A percentile compares a stretch with the other conserved stretches of the same genome.
These are phyloP conservation scores for Croton laevigatus DNA, from an alignment of 441 rosid genomes.

Conservation along the genomic window DNA sequence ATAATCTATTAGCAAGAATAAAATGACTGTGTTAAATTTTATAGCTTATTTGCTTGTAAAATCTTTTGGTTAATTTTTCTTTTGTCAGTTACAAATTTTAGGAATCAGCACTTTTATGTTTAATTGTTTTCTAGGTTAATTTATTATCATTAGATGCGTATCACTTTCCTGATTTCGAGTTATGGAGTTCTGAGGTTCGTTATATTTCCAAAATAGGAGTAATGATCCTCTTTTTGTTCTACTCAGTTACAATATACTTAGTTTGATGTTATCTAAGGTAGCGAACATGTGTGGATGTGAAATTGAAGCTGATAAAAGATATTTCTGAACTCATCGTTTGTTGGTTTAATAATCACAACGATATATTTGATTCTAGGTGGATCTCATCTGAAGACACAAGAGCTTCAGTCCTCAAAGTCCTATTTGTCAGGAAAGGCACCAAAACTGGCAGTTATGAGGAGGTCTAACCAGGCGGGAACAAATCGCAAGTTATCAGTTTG, in stretches of 20 bases:
- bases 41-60: too few species aligned
- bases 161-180: neutral
- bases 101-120: neutral
- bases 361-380: constrained; percentile 33
- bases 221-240: neutral
- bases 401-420: constrained; percentile 41
- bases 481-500: constrained; percentile 39
- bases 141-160: neutral
- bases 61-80: neutral
- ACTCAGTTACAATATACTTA: neutral
- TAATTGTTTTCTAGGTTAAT: neutral
- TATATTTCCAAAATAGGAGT: neutral
- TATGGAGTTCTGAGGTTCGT: neutral
- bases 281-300: neutral
- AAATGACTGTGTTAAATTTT: neutral
- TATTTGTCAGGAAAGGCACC: constrained; percentile 34
- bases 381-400: constrained; percentile 34
- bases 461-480: constrained; percentile 26
- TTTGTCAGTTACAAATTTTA: neutral
- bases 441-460: constrained; percentile 38
- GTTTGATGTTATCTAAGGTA: neutral
- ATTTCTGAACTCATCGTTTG: neutral
- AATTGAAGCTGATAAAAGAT: neutral
- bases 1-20: neutral
- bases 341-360: neutral